Evolutionary conservation across 495 filamentous ascomycete genomes (phyloP).

Genomic region (Penicillium cosmopolitanum): DNA sequence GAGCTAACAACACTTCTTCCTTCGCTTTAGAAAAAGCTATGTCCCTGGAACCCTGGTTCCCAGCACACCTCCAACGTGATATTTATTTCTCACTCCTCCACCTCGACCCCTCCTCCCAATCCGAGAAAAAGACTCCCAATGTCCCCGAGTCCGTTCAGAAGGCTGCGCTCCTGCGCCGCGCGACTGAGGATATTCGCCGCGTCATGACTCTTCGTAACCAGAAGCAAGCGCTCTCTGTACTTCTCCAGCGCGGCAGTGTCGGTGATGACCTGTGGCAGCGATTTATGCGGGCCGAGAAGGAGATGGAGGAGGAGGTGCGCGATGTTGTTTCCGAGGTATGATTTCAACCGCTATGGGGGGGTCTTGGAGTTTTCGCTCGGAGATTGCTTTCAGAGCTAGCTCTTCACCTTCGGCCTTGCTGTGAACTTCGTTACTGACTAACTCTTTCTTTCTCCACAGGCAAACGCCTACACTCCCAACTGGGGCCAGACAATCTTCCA

Average conservation of each 20-base stretch:
- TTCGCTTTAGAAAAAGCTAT: slow-evolving; percentile 64
- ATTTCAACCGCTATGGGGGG: not conserved
- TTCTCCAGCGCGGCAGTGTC: slow-evolving; percentile 88
- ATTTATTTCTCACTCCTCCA: slow-evolving; percentile 93
- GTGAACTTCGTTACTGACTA: not conserved
- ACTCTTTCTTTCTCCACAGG: slow-evolving; percentile 47
- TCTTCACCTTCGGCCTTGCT: too few species aligned
- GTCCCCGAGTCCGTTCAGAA: slow-evolving; percentile 86
- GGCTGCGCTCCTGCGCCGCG: slow-evolving; percentile 87
- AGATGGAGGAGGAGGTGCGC: slow-evolving; percentile 93
- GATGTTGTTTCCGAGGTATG: slow-evolving; percentile 91
- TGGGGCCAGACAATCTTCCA: slow-evolving; percentile 98
- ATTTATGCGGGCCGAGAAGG: slow-evolving; percentile 88
- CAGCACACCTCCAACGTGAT: slow-evolving; percentile 84
- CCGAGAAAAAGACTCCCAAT: slow-evolving; percentile 68
- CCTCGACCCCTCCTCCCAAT: slow-evolving; percentile 66
- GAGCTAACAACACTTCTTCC: slow-evolving; percentile 1
- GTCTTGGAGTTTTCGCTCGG: too few species aligned
- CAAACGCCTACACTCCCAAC: slow-evolving; percentile 80
- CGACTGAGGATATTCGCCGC: slow-evolving; percentile 87
- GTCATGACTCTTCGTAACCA: slow-evolving; percentile 82
- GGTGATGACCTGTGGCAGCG: slow-evolving; percentile 97
- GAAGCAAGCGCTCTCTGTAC: slow-evolving; percentile 79
- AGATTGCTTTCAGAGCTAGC: too few species aligned
- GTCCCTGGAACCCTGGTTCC: slow-evolving; percentile 89